Base-by-base conservation (phyloP, 805 yeast species). In the Candida oleophila region DNA sequence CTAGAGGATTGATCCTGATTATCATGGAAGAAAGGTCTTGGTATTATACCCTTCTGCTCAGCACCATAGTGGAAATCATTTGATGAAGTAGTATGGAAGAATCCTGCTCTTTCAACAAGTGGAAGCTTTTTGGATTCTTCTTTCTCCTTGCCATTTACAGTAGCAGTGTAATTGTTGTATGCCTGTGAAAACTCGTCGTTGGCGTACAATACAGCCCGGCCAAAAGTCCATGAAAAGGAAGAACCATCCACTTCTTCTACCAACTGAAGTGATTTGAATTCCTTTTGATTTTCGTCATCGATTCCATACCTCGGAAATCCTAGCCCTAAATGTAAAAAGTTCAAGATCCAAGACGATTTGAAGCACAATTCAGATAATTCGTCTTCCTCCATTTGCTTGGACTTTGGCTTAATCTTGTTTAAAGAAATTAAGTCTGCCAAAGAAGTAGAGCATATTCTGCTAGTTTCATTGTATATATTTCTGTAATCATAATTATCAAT, bases 201-300 rank as follows among this genome's bases (percentile, higher is more conserved):
- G 3, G 85, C 79, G 56, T 85, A 85, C 19, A 85, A 60, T 8
- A 84, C 60, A 1, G 89, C 89, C 32, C 83, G 61, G 3, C 84
- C 85, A 43, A 77, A 56, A 4, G 83, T 79, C 84, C 84, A 80
- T 1, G 81, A 71, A 47, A 76, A 77, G 2, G 73, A 64, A 28
- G 71, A 65, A 1, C 75, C 78, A 30, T 66, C 69, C 42, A 74
- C 49, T 25, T 64, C 59, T 59, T 75, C 69, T 22, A 76, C 74
- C 15, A 81, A 66, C 39, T 68, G 69, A 38, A 81, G 67, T 1
- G 74, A 65, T 28, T 69, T 64, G 52, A 60, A 61, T 3, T 55
- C 46, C 4, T 50, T 52, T 30, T 49, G 52, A 15, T 47, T 53
- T 11, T 37, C 49, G 46, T 64, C 57, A 50, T 73, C 80, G 19